Base-by-base conservation (phyloP, 2,329 filamentous ascomycete species). In the Coniochaeta prunicola region DNA sequence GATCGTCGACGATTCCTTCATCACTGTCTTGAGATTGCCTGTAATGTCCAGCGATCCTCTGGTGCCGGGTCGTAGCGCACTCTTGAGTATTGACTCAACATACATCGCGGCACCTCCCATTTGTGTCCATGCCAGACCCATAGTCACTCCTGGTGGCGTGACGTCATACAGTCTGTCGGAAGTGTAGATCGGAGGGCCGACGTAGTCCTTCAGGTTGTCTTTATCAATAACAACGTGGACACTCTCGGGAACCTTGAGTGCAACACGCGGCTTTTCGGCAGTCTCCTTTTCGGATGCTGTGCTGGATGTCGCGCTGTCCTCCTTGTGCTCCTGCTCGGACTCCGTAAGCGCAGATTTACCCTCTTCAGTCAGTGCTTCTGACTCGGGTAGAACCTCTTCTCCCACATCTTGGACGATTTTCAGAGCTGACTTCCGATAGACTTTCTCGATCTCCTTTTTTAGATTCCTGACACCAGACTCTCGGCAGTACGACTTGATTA, bases 381-480 rank as follows among this genome's bases (percentile, higher is more conserved):
- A 86, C 70, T 97, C 92, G 3, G 89, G 83, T 1, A 96, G 75
- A 1, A 81, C 90, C 6, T 91, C 88, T 69, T 97, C 92, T 56
- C 93, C 93, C 15, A 97, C 81, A 63, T 97, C 92, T 71, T 93
- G 89, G 13, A 99, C 93, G 65, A 99, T 99, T 76, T 97, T 97
- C 62, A 99, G 80, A 0, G 94, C 96, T 15, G 93, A 92, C 75
- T 99, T 99, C 60, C 94, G 87, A 76, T 97, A 99, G 3, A 99
- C 91, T 78, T 99, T 99, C 73, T 99, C 94, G 62, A 99, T 99
- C 73, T 97, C 93, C 79, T 99, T 97, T 83, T 99, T 99, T 61
- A 99, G 78, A 70, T 99, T 99, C 64, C 94, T 88, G 9, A 99
- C 96, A 67, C 94, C 94, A 48, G 92, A 96, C 75, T 99, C 94